These are phyloP conservation scores for Hygrocybe coccinea DNA, from an alignment of 768 basidiomycete genomes.

Conservation along the genomic window DNA sequence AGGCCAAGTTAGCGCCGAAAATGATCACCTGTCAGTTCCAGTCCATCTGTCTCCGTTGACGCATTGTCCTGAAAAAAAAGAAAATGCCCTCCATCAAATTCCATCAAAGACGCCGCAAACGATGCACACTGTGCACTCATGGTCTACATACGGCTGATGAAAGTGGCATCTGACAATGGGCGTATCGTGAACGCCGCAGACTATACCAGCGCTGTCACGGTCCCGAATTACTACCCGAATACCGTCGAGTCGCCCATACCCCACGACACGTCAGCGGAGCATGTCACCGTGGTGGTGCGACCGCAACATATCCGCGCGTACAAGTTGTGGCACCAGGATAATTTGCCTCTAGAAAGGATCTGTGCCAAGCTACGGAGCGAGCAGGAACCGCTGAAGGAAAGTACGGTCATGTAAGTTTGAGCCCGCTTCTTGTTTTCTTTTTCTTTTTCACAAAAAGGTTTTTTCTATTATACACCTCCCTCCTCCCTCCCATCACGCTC, in stretches of 20 bases:
- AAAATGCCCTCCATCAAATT: no score
- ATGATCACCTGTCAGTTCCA: constrained; percentile 27
- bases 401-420: constrained; percentile 31
- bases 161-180: constrained; percentile 19
- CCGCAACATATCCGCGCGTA: constrained; percentile 33
- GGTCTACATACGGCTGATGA: constrained; percentile 27
- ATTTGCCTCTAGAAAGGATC: constrained; percentile 29
- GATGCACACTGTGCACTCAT: constrained; percentile 34
- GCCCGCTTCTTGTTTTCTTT: background rate
- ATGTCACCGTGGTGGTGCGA: constrained; percentile 8
- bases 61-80: background rate
- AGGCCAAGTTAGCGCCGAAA: constrained; percentile 20
- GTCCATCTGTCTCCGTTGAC: background rate
- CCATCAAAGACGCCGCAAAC: constrained; percentile 33
- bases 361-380: constrained; percentile 22
- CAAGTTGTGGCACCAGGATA: constrained; percentile 28
- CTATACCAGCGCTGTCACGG: constrained; percentile 9
- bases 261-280: background rate
- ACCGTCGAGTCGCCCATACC: background rate
- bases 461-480: no score
- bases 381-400: constrained; percentile 20
- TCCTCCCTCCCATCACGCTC: no score
- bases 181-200: constrained; percentile 1
- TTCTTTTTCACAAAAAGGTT: no score
- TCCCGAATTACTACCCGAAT: background rate